These are phyloP conservation scores for Blastobotrys chiropterorum DNA, from an alignment of 805 yeast species.

Conservation along the genomic window DNA sequence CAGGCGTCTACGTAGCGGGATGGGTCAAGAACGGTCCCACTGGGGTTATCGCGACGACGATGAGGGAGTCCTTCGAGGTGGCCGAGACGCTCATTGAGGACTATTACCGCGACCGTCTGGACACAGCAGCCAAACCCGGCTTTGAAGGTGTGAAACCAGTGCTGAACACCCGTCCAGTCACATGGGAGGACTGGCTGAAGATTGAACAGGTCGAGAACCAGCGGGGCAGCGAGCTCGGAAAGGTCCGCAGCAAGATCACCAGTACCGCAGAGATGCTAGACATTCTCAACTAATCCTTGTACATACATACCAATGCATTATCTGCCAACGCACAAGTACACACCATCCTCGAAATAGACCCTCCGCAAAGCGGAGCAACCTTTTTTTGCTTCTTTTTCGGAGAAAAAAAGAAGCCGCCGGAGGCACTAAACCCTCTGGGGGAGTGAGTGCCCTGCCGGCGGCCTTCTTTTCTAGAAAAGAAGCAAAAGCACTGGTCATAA, in stretches of 20 bases:
- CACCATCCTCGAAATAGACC: no score
- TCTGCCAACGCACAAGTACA: no score
- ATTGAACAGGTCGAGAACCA: conserved; percentile 49
- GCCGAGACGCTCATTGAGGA: conserved; percentile 63
- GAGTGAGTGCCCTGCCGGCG: no score
- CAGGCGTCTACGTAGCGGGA: conserved; percentile 73
- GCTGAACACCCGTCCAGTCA: conserved; percentile 30
- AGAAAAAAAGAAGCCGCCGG: no score
- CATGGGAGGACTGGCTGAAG: conserved; percentile 64
- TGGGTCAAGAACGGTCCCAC: conserved; percentile 85
- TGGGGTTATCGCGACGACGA: conserved; percentile 88
- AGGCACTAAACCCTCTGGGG: no score
- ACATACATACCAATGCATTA: no score
- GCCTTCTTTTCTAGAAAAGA: no score
- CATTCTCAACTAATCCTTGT: neutral
- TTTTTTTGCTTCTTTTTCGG: no score
- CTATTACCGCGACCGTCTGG: conserved; percentile 29
- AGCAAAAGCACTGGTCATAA: no score
- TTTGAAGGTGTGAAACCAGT: conserved; percentile 26
- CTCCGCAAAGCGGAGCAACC: no score
- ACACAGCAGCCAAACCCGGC: conserved; percentile 27
- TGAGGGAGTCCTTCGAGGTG: conserved; percentile 74
- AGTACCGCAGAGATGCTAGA: conserved; percentile 45
- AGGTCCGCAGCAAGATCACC: conserved; percentile 53
- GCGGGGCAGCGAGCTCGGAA: conserved; percentile 44